phyloP scores from a whole-genome alignment of 352 stramenopile species.

The Globisporangium radiosum region DNA sequence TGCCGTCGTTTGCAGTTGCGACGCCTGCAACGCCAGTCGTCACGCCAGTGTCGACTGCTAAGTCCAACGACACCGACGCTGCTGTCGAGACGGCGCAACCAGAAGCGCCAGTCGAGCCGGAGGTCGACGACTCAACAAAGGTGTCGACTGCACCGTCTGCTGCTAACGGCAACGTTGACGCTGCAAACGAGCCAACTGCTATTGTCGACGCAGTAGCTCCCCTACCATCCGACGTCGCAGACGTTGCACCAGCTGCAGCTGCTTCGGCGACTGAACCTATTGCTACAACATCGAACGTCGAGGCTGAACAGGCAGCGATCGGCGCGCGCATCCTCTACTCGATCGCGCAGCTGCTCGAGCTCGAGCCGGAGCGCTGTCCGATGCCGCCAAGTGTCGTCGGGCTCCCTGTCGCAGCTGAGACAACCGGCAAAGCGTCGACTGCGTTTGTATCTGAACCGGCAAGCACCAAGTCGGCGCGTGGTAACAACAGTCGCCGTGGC shows the following conservation, averaged over 20 bases:
- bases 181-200: background rate
- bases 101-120: conserved; percentile 3
- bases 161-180: background rate
- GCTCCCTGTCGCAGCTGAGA: conserved; percentile 37
- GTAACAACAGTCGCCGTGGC: conserved; percentile 5
- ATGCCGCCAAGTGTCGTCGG: conserved; percentile 49
- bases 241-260: no score
- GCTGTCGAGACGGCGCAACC: conserved; percentile 1
- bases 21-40: background rate
- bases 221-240: no score
- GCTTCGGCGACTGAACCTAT: background rate
- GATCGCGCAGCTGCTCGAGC: conserved; percentile 64
- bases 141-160: background rate
- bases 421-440: conserved; percentile 39
- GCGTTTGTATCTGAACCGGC: conserved; percentile 5
- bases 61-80: background rate
- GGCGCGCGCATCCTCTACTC: conserved; percentile 66
- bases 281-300: conserved; percentile 13
- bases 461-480: background rate
- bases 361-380: conserved; percentile 49
- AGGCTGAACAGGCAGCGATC: conserved; percentile 36
- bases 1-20: conserved; percentile 4
- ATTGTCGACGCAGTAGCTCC: no score
- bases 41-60: background rate
- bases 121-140: conserved; percentile 17